Conservation (phyloP, 1,284 basidiomycete species). For the Tremellales sp. region DNA sequence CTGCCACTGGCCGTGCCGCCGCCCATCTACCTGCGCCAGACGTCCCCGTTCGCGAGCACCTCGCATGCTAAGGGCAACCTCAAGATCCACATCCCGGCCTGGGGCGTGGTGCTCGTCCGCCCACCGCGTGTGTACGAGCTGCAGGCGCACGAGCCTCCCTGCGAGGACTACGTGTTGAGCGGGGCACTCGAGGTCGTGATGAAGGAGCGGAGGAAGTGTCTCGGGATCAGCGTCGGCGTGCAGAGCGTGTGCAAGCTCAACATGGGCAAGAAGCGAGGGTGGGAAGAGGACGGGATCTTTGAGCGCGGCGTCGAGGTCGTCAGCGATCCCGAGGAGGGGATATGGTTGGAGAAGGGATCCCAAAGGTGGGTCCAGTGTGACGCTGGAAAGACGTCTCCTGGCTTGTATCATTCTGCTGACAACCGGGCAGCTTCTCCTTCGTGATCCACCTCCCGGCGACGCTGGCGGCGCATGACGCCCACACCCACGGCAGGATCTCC, state of each 20-base stretch:
- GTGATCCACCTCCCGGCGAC: constrained; percentile 36
- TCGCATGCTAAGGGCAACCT: constrained; percentile 27
- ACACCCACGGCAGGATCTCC: constrained; percentile 28
- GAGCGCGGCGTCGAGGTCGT: constrained; percentile 41
- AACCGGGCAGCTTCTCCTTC: constrained; percentile 28
- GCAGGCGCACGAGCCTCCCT: constrained; percentile 38
- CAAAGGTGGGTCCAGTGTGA: constrained; percentile 26
- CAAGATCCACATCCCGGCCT: constrained; percentile 41
- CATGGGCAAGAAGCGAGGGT: constrained; percentile 31
- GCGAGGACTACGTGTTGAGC: constrained; percentile 42
- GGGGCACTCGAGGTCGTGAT: constrained; percentile 44
- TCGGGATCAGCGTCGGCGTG: constrained; percentile 42
- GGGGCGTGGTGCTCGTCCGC: constrained; percentile 38
- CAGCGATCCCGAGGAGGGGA: constrained; percentile 34
- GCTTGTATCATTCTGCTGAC: not conserved
- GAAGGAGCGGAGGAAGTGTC: constrained; percentile 39
- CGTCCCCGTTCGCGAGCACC: constrained; percentile 25
- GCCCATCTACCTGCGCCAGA: constrained; percentile 36
- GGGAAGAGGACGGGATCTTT: constrained; percentile 47
- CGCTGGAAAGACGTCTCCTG: not conserved
- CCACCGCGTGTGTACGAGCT: constrained; percentile 32
- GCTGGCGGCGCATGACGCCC: constrained; percentile 31
- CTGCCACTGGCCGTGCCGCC: constrained; percentile 38
- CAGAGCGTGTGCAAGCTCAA: constrained; percentile 35
- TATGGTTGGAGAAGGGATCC: constrained; percentile 42